Conservation (phyloP, 2,329 filamentous ascomycete genomes). For the Xylaria sp. region DNA sequence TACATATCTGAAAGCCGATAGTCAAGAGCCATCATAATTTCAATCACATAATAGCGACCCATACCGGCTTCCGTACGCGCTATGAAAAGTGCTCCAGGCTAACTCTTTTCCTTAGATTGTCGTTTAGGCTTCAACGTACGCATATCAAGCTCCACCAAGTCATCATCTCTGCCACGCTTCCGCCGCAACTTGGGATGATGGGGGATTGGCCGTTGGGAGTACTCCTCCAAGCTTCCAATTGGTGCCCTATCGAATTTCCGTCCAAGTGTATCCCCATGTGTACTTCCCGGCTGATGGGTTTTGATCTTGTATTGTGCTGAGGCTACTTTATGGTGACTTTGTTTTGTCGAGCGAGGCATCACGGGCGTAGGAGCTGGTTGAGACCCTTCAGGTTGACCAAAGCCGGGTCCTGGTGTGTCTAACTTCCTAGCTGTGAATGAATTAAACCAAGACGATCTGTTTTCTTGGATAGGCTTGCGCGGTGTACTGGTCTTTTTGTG, state of each 20-base stretch:
- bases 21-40: not conserved
- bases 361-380: not conserved
- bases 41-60: not conserved
- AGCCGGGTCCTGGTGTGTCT: not conserved
- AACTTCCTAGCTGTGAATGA: not conserved
- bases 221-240: not conserved
- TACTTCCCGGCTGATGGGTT: not conserved
- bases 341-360: not conserved
- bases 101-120: not conserved
- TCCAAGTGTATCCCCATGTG: not conserved
- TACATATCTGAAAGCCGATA: not conserved
- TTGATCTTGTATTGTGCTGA: not conserved
- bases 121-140: not conserved
- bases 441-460: not conserved
- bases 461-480: not conserved
- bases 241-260: not conserved
- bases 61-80: not conserved
- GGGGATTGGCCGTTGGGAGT: not conserved
- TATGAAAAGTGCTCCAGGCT: not conserved
- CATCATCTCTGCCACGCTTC: not conserved
- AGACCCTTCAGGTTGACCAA: not conserved
- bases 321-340: not conserved
- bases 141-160: conserved; percentile 10
- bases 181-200: not conserved
- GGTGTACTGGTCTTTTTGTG: not conserved